Evolutionary conservation across 2,329 filamentous ascomycete genomes (phyloP), one percentile per base, ranked within the genome.

Genomic region (Trichoderma lentiforme): DNA sequence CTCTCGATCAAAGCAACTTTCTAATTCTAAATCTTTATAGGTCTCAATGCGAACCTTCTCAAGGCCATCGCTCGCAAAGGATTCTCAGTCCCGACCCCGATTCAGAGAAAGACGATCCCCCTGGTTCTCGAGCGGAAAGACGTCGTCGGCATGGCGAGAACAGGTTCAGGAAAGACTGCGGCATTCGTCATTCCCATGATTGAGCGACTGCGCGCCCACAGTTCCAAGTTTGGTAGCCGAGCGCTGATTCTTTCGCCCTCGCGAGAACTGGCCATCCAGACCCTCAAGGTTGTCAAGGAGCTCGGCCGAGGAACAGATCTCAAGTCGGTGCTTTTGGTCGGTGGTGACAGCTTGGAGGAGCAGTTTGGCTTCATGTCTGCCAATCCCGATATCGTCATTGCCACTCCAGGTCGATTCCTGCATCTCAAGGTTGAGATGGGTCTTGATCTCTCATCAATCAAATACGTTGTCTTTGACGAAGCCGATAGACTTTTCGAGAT

Each of bases 161-260:
- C 97, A n/a, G 96, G 96, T 80, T 98, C 95, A 24, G 96, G 96
- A 84, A 99, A 99, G 85, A 99, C 97, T 1, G 96, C 95, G 1
- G 96, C 96, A 26, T 99, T 99, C 81, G 94, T 98, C 30, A 97
- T 99, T 75, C 96, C 96, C 57, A 97, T 99, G 95, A 94, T 99
- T 73, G 94, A 99, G 84, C 93, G 92, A 75, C 85, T 99, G 73
- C 97, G 95, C 81, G 88, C 90, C 28, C 97, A 99, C 81, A 97
- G 93, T 79, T 91, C 91, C 34, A 92, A 92, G 77, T 91, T 98
- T 74, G 96, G 97, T 67, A 90, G 94, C 58, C 89, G 96, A 77
- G 96, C 92, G 14, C 85, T 99, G 73, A 92, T 99, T 74, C 83
- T 99, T 80, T 98, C 95, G 15, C 96, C 96, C 0, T 97, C 95